Conservation (phyloP, 2,329 filamentous ascomycete species). For the Madurella fahalii region DNA sequence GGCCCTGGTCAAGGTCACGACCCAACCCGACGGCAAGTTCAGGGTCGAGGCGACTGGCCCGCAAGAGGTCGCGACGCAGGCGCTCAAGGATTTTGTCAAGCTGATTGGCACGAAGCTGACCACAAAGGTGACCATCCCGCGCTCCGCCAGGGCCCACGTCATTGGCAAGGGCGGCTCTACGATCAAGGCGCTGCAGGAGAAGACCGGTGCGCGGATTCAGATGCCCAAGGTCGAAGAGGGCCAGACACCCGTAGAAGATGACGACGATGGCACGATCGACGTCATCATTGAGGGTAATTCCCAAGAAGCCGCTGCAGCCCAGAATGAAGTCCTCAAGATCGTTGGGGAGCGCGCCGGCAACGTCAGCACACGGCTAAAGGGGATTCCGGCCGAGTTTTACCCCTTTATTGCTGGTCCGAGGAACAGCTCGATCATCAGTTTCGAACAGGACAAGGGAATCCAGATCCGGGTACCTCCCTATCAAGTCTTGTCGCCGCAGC, state of each 20-base stretch:
- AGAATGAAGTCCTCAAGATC: conserved; percentile 79
- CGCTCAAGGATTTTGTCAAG: conserved; percentile 81
- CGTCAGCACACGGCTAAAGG: conserved; percentile 74
- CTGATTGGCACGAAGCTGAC: conserved; percentile 83
- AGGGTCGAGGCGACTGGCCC: conserved; percentile 84
- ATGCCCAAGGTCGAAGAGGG: conserved; percentile 75
- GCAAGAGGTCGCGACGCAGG: conserved; percentile 77
- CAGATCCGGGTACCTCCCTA: conserved; percentile 81
- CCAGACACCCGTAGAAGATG: conserved; percentile 53
- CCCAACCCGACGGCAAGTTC: conserved; percentile 66
- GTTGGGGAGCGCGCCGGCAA: conserved; percentile 81
- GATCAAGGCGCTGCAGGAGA: conserved; percentile 85
- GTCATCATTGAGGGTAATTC: conserved; percentile 89
- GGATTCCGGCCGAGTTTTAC: conserved; percentile 87
- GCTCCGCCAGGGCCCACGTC: conserved; percentile 79
- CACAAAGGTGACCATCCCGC: conserved; percentile 76
- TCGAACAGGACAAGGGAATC: conserved; percentile 71
- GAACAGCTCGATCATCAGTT: conserved; percentile 60
- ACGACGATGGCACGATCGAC: conserved; percentile 77
- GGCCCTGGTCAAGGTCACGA: conserved; percentile 74
- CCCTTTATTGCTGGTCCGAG: conserved; percentile 86
- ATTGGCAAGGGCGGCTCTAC: conserved; percentile 89
- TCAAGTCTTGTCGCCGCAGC: conserved; percentile 67
- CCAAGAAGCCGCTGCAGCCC: conserved; percentile 78
- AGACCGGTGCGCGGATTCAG: conserved; percentile 85